These are phyloP conservation scores for Gracilariopsis chorda DNA, from an alignment of 23 red algal genomes.

Conservation along the genomic window DNA sequence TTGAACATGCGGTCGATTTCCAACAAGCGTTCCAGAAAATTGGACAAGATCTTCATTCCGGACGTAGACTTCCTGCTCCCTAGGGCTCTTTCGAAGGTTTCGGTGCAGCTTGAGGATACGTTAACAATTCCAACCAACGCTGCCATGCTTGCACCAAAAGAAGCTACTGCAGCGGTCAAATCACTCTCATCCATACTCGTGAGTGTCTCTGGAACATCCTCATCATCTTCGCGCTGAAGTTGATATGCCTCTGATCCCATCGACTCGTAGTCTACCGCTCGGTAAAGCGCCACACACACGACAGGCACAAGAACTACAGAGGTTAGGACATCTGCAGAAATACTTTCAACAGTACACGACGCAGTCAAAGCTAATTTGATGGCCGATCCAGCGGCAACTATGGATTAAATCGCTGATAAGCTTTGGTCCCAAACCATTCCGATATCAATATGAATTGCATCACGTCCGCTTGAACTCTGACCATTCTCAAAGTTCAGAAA, in stretches of 20 bases:
- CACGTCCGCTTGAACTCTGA: not conserved
- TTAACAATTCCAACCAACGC: constrained; percentile 59
- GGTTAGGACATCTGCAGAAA: constrained; percentile 31
- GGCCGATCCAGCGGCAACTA: constrained; percentile 39
- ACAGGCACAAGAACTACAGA: constrained; percentile 52
- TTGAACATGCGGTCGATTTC: constrained; percentile 54
- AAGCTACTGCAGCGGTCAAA: constrained; percentile 31
- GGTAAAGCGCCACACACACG: constrained; percentile 49
- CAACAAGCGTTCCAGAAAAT: constrained; percentile 37
- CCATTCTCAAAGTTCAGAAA: not conserved
- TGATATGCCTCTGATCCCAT: not conserved
- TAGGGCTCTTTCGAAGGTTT: not conserved
- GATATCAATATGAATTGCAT: constrained; percentile 34
- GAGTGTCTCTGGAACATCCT: not conserved
- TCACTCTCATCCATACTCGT: constrained; percentile 18
- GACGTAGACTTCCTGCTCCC: not conserved
- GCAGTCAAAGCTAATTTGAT: constrained; percentile 8
- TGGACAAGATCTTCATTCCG: not conserved
- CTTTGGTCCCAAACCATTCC: constrained; percentile 44
- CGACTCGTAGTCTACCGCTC: constrained; percentile 40
- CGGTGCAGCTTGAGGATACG: not conserved
- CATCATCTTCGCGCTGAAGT: not conserved
- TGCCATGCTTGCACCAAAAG: constrained; percentile 39
- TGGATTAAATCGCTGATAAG: constrained; percentile 19
- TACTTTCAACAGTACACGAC: constrained; percentile 6